Percentiles rank a stretch among this genome's conserved stretches.
These are phyloP conservation scores for Xylariaceae sp. DNA, from an alignment of 2,329 filamentous ascomycete species.

Conservation along the genomic window DNA sequence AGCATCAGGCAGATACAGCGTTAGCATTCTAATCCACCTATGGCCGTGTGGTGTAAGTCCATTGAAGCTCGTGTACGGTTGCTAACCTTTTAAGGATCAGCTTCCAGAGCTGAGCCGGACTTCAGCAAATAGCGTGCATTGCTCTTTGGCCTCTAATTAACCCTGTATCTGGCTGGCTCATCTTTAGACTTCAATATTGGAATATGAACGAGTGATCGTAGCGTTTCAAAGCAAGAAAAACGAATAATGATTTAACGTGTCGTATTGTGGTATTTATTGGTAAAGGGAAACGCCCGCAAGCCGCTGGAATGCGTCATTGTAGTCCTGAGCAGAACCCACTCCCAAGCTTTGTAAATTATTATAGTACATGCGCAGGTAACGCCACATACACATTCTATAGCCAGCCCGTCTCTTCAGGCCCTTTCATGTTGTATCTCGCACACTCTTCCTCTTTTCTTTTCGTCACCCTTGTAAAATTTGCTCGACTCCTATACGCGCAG, in stretches of 20 bases:
- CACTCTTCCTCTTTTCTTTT: neutral
- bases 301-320: conserved; percentile 14
- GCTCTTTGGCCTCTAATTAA: too few relatives aligned
- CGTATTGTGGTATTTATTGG: conserved; percentile 22
- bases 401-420: conserved; percentile 7
- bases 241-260: neutral
- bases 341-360: conserved; percentile 27
- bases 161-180: too few relatives aligned
- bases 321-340: conserved; percentile 16
- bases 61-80: too few relatives aligned
- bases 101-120: too few relatives aligned
- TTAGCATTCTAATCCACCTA: too few relatives aligned
- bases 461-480: neutral
- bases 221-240: neutral
- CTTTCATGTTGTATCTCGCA: conserved; percentile 18
- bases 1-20: too few relatives aligned
- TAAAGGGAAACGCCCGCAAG: conserved; percentile 9
- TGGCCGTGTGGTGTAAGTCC: too few relatives aligned
- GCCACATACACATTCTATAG: conserved; percentile 33
- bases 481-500: conserved; percentile 52
- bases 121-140: too few relatives aligned
- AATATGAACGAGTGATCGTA: too few relatives aligned
- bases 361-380: conserved; percentile 33
- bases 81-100: too few relatives aligned
- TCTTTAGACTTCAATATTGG: too few relatives aligned